Evolutionary conservation across 371 early-diverging fungal species (phyloP), one percentile per base, ranked within the genome.

Genomic region (Blastocladiella emersonii): DNA sequence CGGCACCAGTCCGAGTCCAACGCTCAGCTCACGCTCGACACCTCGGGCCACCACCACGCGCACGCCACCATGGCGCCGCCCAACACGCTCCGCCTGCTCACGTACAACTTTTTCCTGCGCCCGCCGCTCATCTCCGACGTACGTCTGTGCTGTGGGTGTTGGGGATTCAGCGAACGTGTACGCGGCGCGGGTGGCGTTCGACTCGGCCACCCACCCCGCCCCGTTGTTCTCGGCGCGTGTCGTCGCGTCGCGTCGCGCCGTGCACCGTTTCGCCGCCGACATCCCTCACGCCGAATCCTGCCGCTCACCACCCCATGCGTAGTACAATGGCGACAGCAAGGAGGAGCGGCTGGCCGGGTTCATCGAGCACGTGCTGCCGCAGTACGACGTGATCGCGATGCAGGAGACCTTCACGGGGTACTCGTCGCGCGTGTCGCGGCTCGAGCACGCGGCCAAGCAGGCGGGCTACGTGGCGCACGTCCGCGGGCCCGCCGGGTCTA

Each of bases 291-390:
- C n/a, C n/a, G n/a, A n/a, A 41, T 17, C 3, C 41, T 41, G 19
- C 13, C 41, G 41, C 19, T 5, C 15, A 3, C 41, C 15, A 13
- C 41, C 41, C 41, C 41, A 17, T 41, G 19, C 41, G 41, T 17
- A 51, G 53, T 43, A 41, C 59, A 59, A 37, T 8, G 59, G 59
- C 32, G 59, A 59, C 25, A 41, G 44, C 59, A 59, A 59, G 37
- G 59, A 59, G 15, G 41, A 59, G 19, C 59, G 59, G 27, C 59
- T 59, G 30, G 15, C 25, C 13, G 13, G 3, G 17, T 59, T 59
- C 59, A 59, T 43, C 37, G 8, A 19, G 8, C 12, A 8, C 41
- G 37, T 59, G 7, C 6, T 59, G 27, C 37, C 37, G n/a, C 41
- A 27, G 25, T 59, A 59, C 59, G 59, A 59, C 10, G 21, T 59